Conservation (phyloP, 768 basidiomycete genomes). For the Filobasidium wieringae region DNA sequence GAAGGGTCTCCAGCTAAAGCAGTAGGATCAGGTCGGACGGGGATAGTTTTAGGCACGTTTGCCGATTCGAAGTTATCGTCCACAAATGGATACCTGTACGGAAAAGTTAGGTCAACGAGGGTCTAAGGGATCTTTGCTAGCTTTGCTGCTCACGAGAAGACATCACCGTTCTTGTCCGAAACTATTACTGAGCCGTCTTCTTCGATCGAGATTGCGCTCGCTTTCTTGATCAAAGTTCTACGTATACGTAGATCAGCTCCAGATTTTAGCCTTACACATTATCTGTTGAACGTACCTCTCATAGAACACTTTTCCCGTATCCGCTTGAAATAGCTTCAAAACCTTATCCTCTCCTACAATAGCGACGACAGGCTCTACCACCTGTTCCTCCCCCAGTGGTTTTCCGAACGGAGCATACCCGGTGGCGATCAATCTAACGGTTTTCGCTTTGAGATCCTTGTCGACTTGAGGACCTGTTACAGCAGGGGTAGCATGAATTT, state of each 20-base stretch:
- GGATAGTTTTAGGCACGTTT: constrained; percentile 18
- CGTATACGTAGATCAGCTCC: background rate
- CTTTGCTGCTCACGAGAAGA: constrained; percentile 53
- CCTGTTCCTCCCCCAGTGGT: background rate
- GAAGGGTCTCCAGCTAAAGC: constrained; percentile 29
- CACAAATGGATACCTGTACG: constrained; percentile 47
- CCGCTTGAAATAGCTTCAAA: constrained; percentile 4
- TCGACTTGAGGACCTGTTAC: background rate
- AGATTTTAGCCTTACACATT: background rate
- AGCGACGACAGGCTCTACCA: constrained; percentile 11
- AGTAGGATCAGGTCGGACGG: constrained; percentile 19
- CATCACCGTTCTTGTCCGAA: constrained; percentile 90
- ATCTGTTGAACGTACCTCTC: constrained; percentile 5
- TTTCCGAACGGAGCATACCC: constrained; percentile 6
- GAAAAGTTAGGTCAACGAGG: background rate
- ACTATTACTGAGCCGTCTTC: constrained; percentile 58
- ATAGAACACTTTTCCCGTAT: constrained; percentile 12
- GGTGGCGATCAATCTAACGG: background rate
- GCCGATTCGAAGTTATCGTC: constrained; percentile 39
- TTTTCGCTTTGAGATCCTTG: constrained; percentile 1
- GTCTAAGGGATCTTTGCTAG: background rate
- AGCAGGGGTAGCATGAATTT: background rate
- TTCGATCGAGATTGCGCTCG: constrained; percentile 58
- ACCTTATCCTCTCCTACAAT: constrained; percentile 10
- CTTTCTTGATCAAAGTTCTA: constrained; percentile 74